These are phyloP conservation scores for Blastobotrys malaysiensis DNA, from an alignment of 1,139 yeast genomes.

Conservation along the genomic window DNA sequence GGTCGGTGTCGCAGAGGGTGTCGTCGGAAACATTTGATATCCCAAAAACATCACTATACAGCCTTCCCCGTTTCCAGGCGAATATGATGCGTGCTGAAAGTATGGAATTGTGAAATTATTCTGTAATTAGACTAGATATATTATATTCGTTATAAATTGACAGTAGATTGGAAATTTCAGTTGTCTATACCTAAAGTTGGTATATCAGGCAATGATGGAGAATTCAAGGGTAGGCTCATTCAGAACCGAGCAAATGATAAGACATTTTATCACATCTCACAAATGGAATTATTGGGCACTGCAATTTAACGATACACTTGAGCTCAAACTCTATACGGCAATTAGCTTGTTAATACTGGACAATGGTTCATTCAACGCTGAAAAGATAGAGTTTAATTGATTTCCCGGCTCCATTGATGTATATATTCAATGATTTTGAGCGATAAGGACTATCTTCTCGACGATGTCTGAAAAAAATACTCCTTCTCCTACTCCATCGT, in stretches of 20 bases:
- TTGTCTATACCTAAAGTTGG: too few species aligned
- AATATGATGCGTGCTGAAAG: too few species aligned
- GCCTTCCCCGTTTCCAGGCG: not conserved
- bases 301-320: not conserved
- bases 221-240: too few species aligned
- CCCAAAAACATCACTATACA: not conserved
- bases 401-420: not conserved
- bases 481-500: not conserved
- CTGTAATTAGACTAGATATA: too few species aligned
- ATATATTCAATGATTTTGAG: not conserved
- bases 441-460: not conserved
- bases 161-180: too few species aligned
- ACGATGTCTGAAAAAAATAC: not conserved
- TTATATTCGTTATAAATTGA: not conserved
- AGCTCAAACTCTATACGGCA: too few species aligned
- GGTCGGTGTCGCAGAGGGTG: not conserved
- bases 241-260: too few species aligned
- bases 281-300: not conserved
- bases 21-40: not conserved
- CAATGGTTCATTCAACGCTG: not conserved
- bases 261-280: not conserved
- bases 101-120: too few species aligned
- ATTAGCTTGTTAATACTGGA: too few species aligned
- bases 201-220: too few species aligned
- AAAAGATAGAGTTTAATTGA: not conserved